A percentile compares a stretch with the other conserved stretches of the same genome.
phyloP scores from a whole-genome alignment of 2,329 filamentous ascomycete species.

The Alternaria sp. region DNA sequence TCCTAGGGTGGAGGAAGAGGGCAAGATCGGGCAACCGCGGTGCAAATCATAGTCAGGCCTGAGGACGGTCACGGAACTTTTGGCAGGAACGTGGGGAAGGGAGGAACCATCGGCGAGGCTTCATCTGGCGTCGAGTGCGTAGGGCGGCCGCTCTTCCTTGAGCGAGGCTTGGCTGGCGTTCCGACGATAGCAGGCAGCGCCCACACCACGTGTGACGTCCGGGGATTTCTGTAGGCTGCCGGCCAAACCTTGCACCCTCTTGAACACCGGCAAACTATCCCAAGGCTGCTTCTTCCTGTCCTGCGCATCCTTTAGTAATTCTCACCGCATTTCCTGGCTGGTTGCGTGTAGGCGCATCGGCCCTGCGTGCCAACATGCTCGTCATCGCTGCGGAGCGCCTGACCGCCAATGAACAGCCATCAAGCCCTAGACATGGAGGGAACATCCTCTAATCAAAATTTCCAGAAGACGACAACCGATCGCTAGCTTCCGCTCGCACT shows the following conservation, averaged over 20 bases:
- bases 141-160: constrained; percentile 17
- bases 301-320: constrained; percentile 6
- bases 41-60: constrained; percentile 24
- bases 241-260: not conserved
- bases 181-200: constrained; percentile 1
- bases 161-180: constrained; percentile 16
- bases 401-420: not conserved
- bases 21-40: constrained; percentile 5
- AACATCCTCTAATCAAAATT: constrained; percentile 8
- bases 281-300: not conserved
- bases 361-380: constrained; percentile 4
- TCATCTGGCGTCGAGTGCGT: constrained; percentile 14
- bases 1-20: constrained; percentile 10
- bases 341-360: not conserved
- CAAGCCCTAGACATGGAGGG: constrained; percentile 1
- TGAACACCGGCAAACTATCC: constrained; percentile 10
- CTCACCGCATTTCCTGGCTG: constrained; percentile 15
- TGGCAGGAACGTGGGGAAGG: constrained; percentile 17
- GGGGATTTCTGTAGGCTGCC: constrained; percentile 9
- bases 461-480: constrained; percentile 9
- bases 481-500: constrained; percentile 4
- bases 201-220: constrained; percentile 15
- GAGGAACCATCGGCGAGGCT: constrained; percentile 14
- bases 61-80: not conserved
- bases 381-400: not conserved